These are phyloP conservation scores for Blastobotrys proliferans DNA, from an alignment of 1,139 yeast species.

Conservation along the genomic window DNA sequence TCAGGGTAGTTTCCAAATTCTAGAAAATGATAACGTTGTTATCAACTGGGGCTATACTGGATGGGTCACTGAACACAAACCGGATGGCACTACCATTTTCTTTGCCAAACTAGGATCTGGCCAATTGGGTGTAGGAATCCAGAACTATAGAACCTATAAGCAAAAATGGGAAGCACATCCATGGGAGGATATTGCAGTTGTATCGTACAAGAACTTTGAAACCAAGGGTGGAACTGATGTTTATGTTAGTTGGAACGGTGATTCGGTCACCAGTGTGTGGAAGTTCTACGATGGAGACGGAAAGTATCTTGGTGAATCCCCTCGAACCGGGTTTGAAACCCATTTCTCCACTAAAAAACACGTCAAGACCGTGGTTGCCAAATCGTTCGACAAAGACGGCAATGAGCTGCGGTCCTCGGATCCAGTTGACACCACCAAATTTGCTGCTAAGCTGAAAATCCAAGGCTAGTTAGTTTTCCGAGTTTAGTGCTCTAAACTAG, in stretches of 20 bases:
- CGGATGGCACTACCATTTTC: slow-evolving; percentile 34
- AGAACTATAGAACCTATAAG: slow-evolving; percentile 9
- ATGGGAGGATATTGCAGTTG: slow-evolving; percentile 2
- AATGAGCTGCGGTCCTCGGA: not conserved
- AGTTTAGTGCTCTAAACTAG: too few relatives aligned
- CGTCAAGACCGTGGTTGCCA: not conserved
- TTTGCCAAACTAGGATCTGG: slow-evolving; percentile 28
- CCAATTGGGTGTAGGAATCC: not conserved
- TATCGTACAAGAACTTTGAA: not conserved
- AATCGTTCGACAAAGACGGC: not conserved
- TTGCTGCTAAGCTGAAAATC: too few relatives aligned
- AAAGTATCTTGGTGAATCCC: not conserved
- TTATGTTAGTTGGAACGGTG: slow-evolving; percentile 12
- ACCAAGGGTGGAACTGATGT: not conserved
- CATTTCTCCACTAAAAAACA: not conserved
- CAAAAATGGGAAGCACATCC: slow-evolving; percentile 3
- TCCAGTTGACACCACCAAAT: not conserved
- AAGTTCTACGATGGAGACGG: not conserved
- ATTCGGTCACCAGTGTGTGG: not conserved
- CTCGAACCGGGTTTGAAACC: slow-evolving; percentile 2
- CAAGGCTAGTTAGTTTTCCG: too few relatives aligned
- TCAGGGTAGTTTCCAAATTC: slow-evolving; percentile 40
- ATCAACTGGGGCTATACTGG: slow-evolving; percentile 44
- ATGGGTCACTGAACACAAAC: slow-evolving; percentile 38
- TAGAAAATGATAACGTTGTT: slow-evolving; percentile 39